phyloP scores from a whole-genome alignment of 202 grass and related monocot species.

The Musa balbisiana region DNA sequence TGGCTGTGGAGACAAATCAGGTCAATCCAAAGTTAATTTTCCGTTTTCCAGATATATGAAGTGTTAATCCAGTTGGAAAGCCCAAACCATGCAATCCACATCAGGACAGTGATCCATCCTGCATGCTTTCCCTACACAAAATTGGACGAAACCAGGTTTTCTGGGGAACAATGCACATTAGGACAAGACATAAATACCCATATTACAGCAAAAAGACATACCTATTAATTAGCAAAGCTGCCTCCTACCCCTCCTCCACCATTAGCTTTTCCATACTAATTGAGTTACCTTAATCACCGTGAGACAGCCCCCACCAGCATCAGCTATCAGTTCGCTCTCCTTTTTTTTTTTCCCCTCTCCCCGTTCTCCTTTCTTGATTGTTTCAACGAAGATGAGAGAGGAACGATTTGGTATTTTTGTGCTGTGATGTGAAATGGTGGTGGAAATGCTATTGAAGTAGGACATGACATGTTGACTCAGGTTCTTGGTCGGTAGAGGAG shows the following conservation, averaged over 20 bases:
- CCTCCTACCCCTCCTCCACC: background rate
- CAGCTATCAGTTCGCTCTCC: too few relatives aligned
- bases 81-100: too few relatives aligned
- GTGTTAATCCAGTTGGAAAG: too few relatives aligned
- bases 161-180: background rate
- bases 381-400: background rate
- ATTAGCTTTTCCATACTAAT: background rate
- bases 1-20: too few relatives aligned
- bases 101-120: too few relatives aligned
- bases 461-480: background rate
- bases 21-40: too few relatives aligned
- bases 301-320: background rate
- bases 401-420: background rate
- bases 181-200: background rate
- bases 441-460: background rate
- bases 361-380: background rate
- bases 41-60: too few relatives aligned
- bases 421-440: background rate
- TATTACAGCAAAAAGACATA: background rate
- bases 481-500: background rate
- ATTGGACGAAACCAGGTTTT: background rate
- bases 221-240: background rate
- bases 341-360: too few relatives aligned
- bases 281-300: background rate
- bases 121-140: too few relatives aligned